phyloP scores from a whole-genome alignment of 2,329 filamentous ascomycete genomes.

The Ilyonectria destructans region DNA sequence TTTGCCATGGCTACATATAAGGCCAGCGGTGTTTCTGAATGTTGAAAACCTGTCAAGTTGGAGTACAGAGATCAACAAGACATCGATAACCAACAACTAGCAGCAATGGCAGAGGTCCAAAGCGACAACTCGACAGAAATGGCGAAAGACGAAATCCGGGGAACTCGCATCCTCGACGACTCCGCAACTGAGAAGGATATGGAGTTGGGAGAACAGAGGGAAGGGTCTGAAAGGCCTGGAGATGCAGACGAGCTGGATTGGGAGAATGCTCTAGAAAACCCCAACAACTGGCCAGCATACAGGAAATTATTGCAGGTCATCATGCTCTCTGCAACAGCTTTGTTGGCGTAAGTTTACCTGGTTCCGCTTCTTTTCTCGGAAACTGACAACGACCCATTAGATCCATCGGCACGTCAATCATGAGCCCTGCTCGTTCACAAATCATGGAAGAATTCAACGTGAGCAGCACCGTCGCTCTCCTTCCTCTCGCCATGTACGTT shows the following conservation, averaged over 20 bases:
- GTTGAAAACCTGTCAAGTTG: not conserved
- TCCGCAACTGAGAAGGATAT: conserved; percentile 53
- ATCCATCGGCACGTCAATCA: conserved; percentile 69
- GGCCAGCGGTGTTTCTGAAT: not conserved
- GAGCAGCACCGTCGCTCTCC: conserved; percentile 69
- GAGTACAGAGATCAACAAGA: not conserved
- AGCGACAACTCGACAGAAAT: conserved; percentile 19
- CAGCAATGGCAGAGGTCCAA: conserved; percentile 27
- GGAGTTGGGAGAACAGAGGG: conserved; percentile 29
- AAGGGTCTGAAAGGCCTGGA: not conserved
- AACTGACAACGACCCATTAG: conserved; percentile 50
- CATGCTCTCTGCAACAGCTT: conserved; percentile 57
- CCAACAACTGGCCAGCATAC: conserved; percentile 65
- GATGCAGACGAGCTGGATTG: conserved; percentile 47
- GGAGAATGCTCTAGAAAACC: conserved; percentile 62
- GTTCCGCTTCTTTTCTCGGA: not conserved
- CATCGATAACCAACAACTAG: not conserved
- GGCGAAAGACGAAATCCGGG: conserved; percentile 17
- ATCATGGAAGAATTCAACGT: conserved; percentile 70
- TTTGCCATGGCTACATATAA: not conserved
- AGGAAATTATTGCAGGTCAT: conserved; percentile 59
- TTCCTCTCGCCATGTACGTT: conserved; percentile 74
- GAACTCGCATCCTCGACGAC: conserved; percentile 18
- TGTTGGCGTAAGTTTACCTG: conserved; percentile 58
- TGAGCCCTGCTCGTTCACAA: conserved; percentile 60